Evolutionary conservation across 331 rosid species (phyloP).

Genomic region (Malus hybrid): DNA sequence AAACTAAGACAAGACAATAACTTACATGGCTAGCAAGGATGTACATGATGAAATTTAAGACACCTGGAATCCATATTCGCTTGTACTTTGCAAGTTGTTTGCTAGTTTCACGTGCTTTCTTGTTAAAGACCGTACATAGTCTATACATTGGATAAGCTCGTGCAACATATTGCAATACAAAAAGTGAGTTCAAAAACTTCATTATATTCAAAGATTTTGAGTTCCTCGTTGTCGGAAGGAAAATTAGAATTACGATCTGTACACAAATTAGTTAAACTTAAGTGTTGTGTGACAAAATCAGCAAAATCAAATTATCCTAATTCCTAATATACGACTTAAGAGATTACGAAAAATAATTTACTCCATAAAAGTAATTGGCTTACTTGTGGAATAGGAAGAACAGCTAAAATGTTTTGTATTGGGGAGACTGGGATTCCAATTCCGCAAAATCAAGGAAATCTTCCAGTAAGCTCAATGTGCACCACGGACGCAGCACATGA

Average conservation of each 20-base stretch:
- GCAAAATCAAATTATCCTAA: not conserved
- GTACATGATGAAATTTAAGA: not conserved
- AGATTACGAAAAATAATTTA: not conserved
- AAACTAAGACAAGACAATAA: not conserved
- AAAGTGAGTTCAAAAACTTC: not conserved
- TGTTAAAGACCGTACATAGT: fast-evolving
- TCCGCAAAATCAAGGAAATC: too few relatives aligned
- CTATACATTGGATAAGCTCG: not conserved
- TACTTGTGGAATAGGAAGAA: not conserved
- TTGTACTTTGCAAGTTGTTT: fast-evolving
- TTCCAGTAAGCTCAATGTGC: too few relatives aligned
- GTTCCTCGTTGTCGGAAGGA: not conserved
- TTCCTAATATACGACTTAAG: not conserved
- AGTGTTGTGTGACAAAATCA: not conserved
- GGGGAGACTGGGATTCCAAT: too few relatives aligned
- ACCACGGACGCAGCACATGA: too few relatives aligned
- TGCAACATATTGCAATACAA: not conserved
- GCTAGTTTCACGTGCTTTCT: fast-evolving
- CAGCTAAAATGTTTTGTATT: not conserved
- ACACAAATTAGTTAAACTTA: too few relatives aligned
- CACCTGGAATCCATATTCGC: not conserved
- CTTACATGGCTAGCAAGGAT: not conserved
- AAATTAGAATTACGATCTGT: not conserved
- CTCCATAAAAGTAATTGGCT: not conserved
- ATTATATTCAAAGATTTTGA: not conserved